A percentile compares a stretch with the other conserved stretches of the same genome.
Conservation (phyloP, 1,284 basidiomycete species). For the Melampsora larici-populina region DNA sequence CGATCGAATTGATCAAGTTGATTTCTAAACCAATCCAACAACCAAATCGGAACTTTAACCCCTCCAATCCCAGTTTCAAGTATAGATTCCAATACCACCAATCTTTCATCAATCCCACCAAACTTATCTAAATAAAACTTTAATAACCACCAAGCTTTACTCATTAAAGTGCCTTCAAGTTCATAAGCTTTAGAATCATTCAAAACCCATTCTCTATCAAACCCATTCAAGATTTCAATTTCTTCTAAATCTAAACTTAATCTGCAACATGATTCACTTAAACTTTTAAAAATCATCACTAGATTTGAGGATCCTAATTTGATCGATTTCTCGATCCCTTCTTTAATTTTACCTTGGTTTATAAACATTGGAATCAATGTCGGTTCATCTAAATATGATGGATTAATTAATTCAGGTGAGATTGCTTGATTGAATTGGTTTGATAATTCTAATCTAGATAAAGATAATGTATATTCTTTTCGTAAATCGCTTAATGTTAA, state of each 20-base stretch:
- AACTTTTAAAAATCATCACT: slow-evolving; percentile 63
- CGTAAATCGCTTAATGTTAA: slow-evolving; percentile 77
- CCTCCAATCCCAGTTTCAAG: slow-evolving; percentile 63
- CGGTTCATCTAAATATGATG: slow-evolving; percentile 13
- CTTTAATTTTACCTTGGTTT: slow-evolving; percentile 42
- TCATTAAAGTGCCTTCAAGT: slow-evolving; percentile 10
- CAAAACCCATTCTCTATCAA: slow-evolving; percentile 32
- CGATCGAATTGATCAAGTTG: slow-evolving; percentile 58
- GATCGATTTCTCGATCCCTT: slow-evolving; percentile 41
- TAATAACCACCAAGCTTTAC: slow-evolving; percentile 26
- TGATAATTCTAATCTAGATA: slow-evolving; percentile 73
- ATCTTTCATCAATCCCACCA: slow-evolving; percentile 11
- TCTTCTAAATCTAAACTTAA: slow-evolving; percentile 11
- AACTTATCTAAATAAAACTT: slow-evolving; percentile 19
- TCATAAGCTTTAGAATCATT: background rate
- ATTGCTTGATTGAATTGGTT: slow-evolving; percentile 62
- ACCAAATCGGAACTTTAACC: slow-evolving; percentile 72
- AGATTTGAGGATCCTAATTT: slow-evolving; percentile 41
- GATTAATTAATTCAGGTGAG: slow-evolving; percentile 58
- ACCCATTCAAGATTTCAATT: background rate
- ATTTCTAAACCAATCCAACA: slow-evolving; percentile 64
- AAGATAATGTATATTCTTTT: slow-evolving; percentile 74
- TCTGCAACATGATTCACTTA: slow-evolving; percentile 48
- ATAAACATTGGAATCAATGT: slow-evolving; percentile 23
- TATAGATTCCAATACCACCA: slow-evolving; percentile 68